phyloP scores from a whole-genome alignment of 2,329 filamentous ascomycete genomes.

The Westerdykella aurantiaca region DNA sequence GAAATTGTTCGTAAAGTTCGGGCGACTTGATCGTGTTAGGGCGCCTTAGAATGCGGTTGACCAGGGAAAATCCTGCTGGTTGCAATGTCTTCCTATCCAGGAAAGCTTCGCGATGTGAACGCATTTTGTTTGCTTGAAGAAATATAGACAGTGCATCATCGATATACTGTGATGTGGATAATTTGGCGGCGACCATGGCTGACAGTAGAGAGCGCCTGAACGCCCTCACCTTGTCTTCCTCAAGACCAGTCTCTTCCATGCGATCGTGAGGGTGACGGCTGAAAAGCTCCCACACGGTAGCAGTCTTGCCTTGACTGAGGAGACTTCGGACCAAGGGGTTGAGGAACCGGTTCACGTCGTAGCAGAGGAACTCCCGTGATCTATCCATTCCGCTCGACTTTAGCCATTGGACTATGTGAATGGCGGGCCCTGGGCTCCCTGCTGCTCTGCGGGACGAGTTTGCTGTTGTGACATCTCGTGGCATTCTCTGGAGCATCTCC shows the following conservation, averaged over 20 bases:
- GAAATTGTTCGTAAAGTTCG: constrained; percentile 23
- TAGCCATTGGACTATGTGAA: constrained; percentile 26
- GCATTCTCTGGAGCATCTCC: constrained; percentile 21
- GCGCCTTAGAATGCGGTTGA: constrained; percentile 19
- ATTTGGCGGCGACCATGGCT: constrained; percentile 16
- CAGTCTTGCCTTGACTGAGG: constrained; percentile 16
- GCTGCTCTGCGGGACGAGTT: neutral
- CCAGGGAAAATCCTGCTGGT: constrained; percentile 19
- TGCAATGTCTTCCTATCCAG: constrained; percentile 9
- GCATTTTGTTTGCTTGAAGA: constrained; percentile 17
- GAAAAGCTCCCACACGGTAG: constrained; percentile 28
- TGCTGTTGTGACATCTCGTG: neutral
- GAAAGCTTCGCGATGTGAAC: neutral
- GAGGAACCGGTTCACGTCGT: constrained; percentile 9
- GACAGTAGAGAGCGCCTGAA: constrained; percentile 22
- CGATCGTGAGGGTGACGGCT: constrained; percentile 13
- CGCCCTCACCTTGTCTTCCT: constrained; percentile 4
- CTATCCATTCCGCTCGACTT: constrained; percentile 23
- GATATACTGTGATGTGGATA: constrained; percentile 6
- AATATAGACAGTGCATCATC: constrained; percentile 19
- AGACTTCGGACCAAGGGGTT: constrained; percentile 18
- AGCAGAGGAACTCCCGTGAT: constrained; percentile 23
- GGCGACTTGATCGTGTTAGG: constrained; percentile 5
- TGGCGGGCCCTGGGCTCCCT: constrained; percentile 11
- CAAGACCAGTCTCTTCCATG: constrained; percentile 14